Percentiles rank a stretch among this genome's conserved stretches.
Conservation (phyloP, 208 protist species). For the Leishmania mexicana region DNA sequence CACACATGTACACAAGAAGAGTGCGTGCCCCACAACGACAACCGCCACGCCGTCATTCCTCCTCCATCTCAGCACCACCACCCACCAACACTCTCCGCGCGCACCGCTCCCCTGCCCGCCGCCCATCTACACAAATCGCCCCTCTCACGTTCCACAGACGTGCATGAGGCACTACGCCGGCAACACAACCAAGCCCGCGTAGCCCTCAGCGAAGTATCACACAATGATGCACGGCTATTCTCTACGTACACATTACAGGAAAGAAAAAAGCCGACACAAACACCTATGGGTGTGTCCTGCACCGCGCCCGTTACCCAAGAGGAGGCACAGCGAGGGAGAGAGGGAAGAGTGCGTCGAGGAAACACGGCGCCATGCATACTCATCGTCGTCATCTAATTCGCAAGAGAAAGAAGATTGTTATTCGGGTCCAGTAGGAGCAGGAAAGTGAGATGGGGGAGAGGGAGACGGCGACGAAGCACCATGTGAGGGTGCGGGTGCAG, state of each 20-base stretch:
- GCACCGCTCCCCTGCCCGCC: background rate
- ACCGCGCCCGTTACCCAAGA: background rate
- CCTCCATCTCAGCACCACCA: background rate
- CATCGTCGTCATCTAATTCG: background rate
- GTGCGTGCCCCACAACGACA: background rate
- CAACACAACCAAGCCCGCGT: background rate
- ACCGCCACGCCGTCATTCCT: background rate
- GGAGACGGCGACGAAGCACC: background rate
- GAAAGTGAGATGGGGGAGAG: background rate
- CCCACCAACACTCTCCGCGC: background rate
- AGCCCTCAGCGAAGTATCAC: background rate
- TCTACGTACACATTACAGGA: background rate
- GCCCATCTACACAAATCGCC: background rate
- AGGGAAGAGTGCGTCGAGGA: background rate
- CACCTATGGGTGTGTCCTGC: background rate
- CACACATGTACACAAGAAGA: background rate
- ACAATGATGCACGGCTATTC: background rate
- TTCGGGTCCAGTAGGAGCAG: background rate
- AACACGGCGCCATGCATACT: background rate
- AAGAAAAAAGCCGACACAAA: background rate
- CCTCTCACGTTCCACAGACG: background rate
- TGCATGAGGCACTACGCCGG: background rate
- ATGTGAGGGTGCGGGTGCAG: background rate
- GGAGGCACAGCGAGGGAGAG: background rate
- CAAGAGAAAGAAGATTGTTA: background rate